phyloP scores from a whole-genome alignment of 805 yeast species.

The Candida boidinii region DNA sequence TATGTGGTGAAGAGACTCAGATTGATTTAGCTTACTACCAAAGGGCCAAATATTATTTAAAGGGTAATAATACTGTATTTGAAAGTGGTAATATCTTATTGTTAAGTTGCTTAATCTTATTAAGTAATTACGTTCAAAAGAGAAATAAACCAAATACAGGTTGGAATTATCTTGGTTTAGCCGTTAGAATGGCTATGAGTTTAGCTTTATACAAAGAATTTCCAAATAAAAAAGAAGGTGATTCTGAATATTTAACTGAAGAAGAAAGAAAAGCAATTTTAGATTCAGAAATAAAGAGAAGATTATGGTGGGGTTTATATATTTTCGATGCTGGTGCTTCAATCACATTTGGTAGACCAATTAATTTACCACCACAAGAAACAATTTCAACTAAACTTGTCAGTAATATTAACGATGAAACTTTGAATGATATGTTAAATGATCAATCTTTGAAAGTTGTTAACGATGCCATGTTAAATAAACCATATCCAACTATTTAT shows the following conservation, averaged over 20 bases:
- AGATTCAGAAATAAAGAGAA: conserved; percentile 45
- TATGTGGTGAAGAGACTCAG: conserved; percentile 43
- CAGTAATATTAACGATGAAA: conserved; percentile 40
- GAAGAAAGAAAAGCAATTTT: conserved; percentile 27
- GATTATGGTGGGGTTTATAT: conserved; percentile 64
- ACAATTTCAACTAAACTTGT: conserved; percentile 42
- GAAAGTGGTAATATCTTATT: conserved; percentile 53
- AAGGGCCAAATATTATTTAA: conserved; percentile 37
- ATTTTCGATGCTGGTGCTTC: conserved; percentile 58
- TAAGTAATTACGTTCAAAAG: conserved; percentile 56
- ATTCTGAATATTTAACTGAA: conserved; percentile 4
- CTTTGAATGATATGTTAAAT: conserved; percentile 21
- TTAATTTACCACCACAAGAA: conserved; percentile 37
- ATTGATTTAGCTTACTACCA: conserved; percentile 49
- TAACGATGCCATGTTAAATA: conserved; percentile 15
- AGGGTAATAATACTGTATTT: conserved; percentile 33
- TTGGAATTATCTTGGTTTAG: conserved; percentile 59
- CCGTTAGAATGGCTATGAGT: conserved; percentile 59
- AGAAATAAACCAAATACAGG: conserved; percentile 61
- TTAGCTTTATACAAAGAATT: conserved; percentile 55
- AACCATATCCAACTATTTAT: conserved; percentile 42
- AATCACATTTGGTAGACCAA: conserved; percentile 58
- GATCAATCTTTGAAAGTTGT: conserved; percentile 9
- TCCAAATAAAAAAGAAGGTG: conserved; percentile 20
- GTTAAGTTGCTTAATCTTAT: conserved; percentile 40